Evolutionary conservation across 2,329 filamentous ascomycete species (phyloP), one percentile per base, ranked within the genome.

Genomic region (Fusarium clavum): DNA sequence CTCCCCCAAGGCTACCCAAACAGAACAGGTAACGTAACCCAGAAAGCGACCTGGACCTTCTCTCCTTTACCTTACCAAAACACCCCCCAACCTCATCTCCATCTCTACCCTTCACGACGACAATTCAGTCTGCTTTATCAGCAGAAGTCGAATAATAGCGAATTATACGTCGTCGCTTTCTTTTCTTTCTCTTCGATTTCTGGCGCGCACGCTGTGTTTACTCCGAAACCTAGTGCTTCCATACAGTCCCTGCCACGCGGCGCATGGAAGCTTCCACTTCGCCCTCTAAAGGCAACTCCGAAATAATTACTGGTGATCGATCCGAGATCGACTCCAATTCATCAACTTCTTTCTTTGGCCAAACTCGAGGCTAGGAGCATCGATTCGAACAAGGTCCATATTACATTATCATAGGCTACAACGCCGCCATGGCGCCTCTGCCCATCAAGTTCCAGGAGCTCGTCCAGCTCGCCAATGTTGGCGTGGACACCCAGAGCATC

Each of bases 391-490:
- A 70, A 69, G 70, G 64, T 56, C 69, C 64, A 27, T 69, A 57
- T 48, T 67, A 69, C 44, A 64, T 78, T 61, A 76, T 73, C 70
- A 64, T 74, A 62, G 71, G 75, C 64, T 73, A 74, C 61, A 71
- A 67, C 70, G 79, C 77, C 80, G 77, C 77, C 81, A 87, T 87
- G 89, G 88, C 90, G 81, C 88, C 90, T 83, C 86, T 97, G 79
- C 94, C 93, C 79, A 97, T 97, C 85, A 94, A 94, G 86, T 97
- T 97, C 83, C 92, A 92, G 81, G 94, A 97, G 90, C 89, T 95
- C 79, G 88, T 95, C 81, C 92, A 94, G 82, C 84, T 86, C 81
- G 78, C 79, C 77, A 82, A 79, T 74, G 78, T 84, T 66, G 82
- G 83, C 70, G 81, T 84, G 69, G 83, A 87, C 74, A 77, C 81